Percentiles rank a stretch among this genome's conserved stretches.
Evolutionary conservation across 768 basidiomycete species (phyloP).

Genomic region (Rhizopogon roseolus): DNA sequence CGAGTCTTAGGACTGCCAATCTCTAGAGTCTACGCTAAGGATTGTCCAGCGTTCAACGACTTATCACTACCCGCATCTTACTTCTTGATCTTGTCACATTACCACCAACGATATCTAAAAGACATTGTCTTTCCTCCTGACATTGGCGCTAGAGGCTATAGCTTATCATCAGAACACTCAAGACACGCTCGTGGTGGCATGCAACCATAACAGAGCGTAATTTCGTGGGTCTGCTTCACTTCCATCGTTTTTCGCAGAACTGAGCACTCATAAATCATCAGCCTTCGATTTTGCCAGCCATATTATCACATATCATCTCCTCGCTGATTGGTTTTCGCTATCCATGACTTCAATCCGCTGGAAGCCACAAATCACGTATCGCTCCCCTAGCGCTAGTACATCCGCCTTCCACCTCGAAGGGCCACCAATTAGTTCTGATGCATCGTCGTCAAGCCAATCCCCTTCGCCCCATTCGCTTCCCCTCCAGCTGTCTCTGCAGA

Average conservation of each 20-base stretch:
- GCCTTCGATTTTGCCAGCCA: neutral
- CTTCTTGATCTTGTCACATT: neutral
- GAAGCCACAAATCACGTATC: constrained; percentile 56
- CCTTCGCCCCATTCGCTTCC: constrained; percentile 7
- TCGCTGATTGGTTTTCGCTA: neutral
- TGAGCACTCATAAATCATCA: no score
- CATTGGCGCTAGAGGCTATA: neutral
- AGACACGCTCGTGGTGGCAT: neutral
- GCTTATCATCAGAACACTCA: neutral
- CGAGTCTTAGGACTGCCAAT: neutral
- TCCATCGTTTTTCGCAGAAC: neutral
- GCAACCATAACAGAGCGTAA: neutral
- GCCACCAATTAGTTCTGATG: constrained; percentile 7
- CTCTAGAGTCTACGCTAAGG: neutral
- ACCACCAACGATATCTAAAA: neutral
- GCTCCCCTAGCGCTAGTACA: constrained; percentile 43
- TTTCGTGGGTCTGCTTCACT: neutral
- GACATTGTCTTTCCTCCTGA: neutral
- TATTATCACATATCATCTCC: no score
- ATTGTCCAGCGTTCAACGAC: neutral
- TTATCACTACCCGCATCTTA: neutral
- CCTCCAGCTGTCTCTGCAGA: constrained; percentile 11
- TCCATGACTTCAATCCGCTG: constrained; percentile 35
- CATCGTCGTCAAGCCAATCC: constrained; percentile 14
- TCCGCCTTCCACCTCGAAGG: constrained; percentile 18